Evolutionary conservation across 2,329 filamentous ascomycete species (phyloP).

Genomic region (Sarocladiaceae sp.): DNA sequence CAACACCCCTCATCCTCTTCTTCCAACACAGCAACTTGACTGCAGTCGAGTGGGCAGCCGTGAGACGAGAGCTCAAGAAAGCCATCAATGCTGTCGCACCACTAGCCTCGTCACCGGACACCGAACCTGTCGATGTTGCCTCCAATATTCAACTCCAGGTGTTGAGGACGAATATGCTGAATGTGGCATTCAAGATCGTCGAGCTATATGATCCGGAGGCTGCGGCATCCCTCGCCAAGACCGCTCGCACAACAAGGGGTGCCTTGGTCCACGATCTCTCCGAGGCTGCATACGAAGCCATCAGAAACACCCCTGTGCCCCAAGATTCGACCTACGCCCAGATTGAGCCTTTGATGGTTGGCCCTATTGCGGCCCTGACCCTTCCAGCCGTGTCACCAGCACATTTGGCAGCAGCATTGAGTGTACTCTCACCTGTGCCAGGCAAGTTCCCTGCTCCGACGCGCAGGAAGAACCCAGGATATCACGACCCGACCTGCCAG

Average conservation of each 20-base stretch:
- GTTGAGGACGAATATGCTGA: slow-evolving; percentile 84
- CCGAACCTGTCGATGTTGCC: slow-evolving; percentile 44
- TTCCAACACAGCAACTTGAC: slow-evolving; percentile 71
- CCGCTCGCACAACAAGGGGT: slow-evolving; percentile 24
- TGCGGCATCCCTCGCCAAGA: slow-evolving; percentile 27
- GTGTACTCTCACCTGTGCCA: slow-evolving; percentile 68
- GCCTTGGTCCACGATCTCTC: slow-evolving; percentile 50
- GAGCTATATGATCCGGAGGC: slow-evolving; percentile 68
- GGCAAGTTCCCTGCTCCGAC: slow-evolving; percentile 74
- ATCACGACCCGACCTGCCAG: slow-evolving; percentile 76
- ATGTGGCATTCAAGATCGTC: slow-evolving; percentile 75
- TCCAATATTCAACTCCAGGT: slow-evolving; percentile 72
- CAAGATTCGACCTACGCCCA: slow-evolving; percentile 44
- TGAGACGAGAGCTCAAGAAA: slow-evolving; percentile 38
- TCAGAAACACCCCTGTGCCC: slow-evolving; percentile 32
- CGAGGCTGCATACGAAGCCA: slow-evolving; percentile 44
- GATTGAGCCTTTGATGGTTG: slow-evolving; percentile 73
- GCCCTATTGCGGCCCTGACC: slow-evolving; percentile 74
- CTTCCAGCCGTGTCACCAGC: slow-evolving; percentile 80
- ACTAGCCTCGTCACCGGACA: slow-evolving; percentile 19
- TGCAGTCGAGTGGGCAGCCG: slow-evolving; percentile 56
- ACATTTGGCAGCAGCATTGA: slow-evolving; percentile 77
- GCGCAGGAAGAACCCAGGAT: slow-evolving; percentile 71
- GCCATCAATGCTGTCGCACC: slow-evolving; percentile 38
- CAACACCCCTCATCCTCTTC: slow-evolving; percentile 78